Base-by-base conservation (phyloP, 2,329 filamentous ascomycete genomes). In the Pseudogymnoascus sp. region DNA sequence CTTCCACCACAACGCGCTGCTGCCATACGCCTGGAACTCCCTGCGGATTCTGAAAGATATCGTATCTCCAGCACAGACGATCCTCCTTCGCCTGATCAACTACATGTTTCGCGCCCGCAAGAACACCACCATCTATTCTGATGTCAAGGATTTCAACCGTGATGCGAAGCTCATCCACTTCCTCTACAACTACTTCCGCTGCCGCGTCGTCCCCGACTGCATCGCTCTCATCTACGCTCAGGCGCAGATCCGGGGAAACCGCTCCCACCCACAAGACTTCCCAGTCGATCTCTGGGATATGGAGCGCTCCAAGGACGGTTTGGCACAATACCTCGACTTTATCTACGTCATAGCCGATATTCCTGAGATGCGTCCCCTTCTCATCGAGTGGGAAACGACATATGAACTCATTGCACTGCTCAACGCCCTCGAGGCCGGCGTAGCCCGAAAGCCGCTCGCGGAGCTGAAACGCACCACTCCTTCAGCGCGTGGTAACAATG, bases 231-330 rank as follows among this genome's bases (percentile, higher is more conserved):
- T 97, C 77, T 91, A 94, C 70, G 82, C 96, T 2, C 93, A 97
- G 76, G 90, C 90, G 13, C 89, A 96, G 71, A 96, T 97, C 35
- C 87, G 90, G 41, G 85, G 87, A 40, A 86, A 87, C 33, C 81
- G 86, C 62, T 85, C 87, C 13, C 84, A 93, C 63, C 86, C 90
- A 0, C 85, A 90, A 64, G 92, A 97, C 69, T 97, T 97, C 69
- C 93, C 93, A 0, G 86, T 97, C 1, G 95, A 97, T 69, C 83
- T 92, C 54, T 97, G 93, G 93, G 93, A 97, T 69, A 96, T 97
- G 88, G 93, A 97, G 72, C 85, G 93, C 11, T 93, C 95, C 63
- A 96, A 96, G 72, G 93, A 97, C 70, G 93, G 93, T 0, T 84
- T 97, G 1, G 91, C 92, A 59, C 92, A 97, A 73, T 96, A 96